Evolutionary conservation across 805 yeast genomes (phyloP).

Genomic region (Geotrichum ghanense): DNA sequence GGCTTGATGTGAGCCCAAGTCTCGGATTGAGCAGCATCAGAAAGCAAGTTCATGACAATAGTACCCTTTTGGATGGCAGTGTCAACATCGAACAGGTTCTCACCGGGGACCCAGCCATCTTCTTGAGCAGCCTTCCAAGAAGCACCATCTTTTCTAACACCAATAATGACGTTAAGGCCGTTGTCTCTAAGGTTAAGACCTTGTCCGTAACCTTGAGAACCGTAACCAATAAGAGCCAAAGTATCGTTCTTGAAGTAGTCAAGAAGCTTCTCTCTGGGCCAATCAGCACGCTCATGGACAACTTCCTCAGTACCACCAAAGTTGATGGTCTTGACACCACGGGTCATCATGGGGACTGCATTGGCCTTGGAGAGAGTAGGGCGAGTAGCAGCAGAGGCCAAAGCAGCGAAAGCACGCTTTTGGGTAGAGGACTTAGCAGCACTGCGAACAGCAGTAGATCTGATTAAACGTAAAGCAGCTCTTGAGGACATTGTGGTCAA

Average conservation of each 20-base stretch:
- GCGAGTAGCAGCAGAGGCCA: constrained; percentile 30
- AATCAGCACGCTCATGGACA: constrained; percentile 98
- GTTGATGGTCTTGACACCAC: constrained; percentile 95
- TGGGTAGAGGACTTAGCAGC: constrained; percentile 30
- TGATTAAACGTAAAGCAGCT: constrained; percentile 33
- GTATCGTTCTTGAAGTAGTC: constrained; percentile 98
- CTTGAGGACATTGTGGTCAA: constrained; percentile 16
- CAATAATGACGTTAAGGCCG: constrained; percentile 93
- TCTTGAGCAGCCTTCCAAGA: constrained; percentile 99
- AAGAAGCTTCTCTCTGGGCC: constrained; percentile 95
- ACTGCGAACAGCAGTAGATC: constrained; percentile 39
- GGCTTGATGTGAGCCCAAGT: constrained; percentile 88
- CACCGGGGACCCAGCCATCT: constrained; percentile 99
- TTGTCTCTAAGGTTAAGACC: constrained; percentile 99
- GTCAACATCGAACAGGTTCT: constrained; percentile 87
- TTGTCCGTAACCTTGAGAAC: constrained; percentile 99
- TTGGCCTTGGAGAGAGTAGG: constrained; percentile 26
- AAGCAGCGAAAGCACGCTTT: constrained; percentile 53
- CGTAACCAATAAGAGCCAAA: constrained; percentile 95
- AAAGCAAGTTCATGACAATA: constrained; percentile 91
- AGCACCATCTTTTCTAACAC: constrained; percentile 98
- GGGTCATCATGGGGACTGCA: constrained; percentile 47
- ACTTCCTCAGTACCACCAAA: constrained; percentile 92
- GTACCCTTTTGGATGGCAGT: constrained; percentile 93
- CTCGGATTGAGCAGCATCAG: constrained; percentile 99